phyloP scores from a whole-genome alignment of 768 basidiomycete species.

The Fistulinella prunicolor region DNA sequence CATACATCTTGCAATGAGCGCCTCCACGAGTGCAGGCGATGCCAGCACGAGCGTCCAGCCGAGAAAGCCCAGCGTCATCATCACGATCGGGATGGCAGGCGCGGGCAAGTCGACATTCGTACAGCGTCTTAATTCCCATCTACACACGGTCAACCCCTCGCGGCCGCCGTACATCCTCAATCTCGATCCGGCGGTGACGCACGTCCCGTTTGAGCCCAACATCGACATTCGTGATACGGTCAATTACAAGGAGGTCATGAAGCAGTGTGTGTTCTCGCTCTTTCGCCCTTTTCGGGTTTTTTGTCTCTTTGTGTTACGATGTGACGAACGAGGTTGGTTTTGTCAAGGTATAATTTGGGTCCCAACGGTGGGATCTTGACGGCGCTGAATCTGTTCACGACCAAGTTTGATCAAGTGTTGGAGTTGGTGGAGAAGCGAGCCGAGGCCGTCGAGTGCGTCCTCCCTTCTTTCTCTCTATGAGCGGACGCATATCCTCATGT shows the following conservation, averaged over 20 bases:
- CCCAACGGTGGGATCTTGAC: constrained; percentile 98
- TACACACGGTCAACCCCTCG: constrained; percentile 64
- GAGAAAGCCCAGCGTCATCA: constrained; percentile 73
- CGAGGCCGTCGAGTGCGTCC: constrained; percentile 78
- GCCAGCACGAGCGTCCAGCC: constrained; percentile 5
- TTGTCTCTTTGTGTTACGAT: constrained; percentile 3
- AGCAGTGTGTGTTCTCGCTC: constrained; percentile 74
- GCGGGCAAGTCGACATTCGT: constrained; percentile 98
- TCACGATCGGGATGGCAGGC: constrained; percentile 95
- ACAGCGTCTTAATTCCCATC: constrained; percentile 88
- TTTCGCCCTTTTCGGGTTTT: constrained; percentile 15
- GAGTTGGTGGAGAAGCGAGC: constrained; percentile 88
- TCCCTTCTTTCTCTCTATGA: neutral
- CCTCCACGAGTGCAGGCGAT: constrained; percentile 11
- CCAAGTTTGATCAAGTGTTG: constrained; percentile 97
- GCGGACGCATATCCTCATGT: neutral
- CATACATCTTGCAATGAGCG: constrained; percentile 16
- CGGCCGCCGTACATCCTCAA: constrained; percentile 94
- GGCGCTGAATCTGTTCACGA: constrained; percentile 95
- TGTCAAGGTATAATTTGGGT: constrained; percentile 87
- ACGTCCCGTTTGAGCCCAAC: constrained; percentile 90
- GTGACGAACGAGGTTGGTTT: constrained; percentile 14
- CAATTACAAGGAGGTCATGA: constrained; percentile 98
- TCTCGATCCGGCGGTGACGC: constrained; percentile 93
- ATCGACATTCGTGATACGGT: constrained; percentile 98